Percentiles rank a stretch among this genome's conserved stretches.
Conservation (phyloP, 768 basidiomycete genomes). For the Erythrobasidium yunnanense region DNA sequence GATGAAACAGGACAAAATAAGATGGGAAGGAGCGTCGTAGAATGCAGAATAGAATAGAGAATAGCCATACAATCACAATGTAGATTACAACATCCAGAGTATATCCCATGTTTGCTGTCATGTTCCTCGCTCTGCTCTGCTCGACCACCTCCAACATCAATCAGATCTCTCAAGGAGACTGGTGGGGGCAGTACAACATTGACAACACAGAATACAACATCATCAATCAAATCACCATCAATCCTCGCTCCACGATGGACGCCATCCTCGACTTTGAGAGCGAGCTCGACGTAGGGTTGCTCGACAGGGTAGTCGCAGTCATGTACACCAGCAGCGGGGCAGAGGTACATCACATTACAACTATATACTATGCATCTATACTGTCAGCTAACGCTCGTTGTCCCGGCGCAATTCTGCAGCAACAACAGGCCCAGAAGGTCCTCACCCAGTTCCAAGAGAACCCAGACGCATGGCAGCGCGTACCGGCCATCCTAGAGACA, state of each 20-base stretch:
- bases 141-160: too few species aligned
- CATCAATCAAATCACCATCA: too few species aligned
- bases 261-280: slow-evolving; percentile 42
- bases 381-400: not conserved
- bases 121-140: too few species aligned
- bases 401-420: slow-evolving; percentile 47
- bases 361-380: not conserved
- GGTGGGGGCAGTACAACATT: too few species aligned
- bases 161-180: too few species aligned
- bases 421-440: slow-evolving; percentile 85
- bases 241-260: slow-evolving; percentile 28
- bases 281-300: slow-evolving; percentile 81
- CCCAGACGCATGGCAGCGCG: slow-evolving; percentile 92
- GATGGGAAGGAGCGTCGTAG: too few species aligned
- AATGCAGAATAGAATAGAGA: too few species aligned
- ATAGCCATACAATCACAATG: too few species aligned
- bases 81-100: too few species aligned
- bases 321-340: slow-evolving; percentile 75
- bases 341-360: slow-evolving; percentile 54
- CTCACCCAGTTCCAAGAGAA: slow-evolving; percentile 94
- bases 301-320: slow-evolving; percentile 87
- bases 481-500: slow-evolving; percentile 80
- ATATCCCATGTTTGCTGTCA: too few species aligned
- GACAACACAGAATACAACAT: too few species aligned
- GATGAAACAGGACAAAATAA: too few species aligned